These are phyloP conservation scores for Helianthus tuberosus DNA, from an alignment of 129 eudicot genomes.

Conservation along the genomic window DNA sequence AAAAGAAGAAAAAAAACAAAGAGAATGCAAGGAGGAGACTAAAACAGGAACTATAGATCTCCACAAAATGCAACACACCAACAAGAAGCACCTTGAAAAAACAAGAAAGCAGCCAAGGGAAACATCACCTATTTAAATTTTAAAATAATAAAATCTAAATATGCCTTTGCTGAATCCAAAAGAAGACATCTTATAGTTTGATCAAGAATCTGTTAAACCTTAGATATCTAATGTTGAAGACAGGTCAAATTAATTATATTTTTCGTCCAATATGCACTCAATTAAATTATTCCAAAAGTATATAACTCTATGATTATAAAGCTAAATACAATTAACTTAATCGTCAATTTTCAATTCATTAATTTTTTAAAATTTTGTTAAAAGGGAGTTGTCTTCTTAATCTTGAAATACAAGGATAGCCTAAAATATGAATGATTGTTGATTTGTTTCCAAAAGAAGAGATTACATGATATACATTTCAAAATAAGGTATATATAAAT, in stretches of 20 bases:
- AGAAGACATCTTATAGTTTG: neutral
- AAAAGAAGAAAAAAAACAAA: neutral
- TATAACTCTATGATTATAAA: neutral
- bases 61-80: neutral
- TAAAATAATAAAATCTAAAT: no score
- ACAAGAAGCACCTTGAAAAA: neutral
- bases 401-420: neutral
- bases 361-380: neutral
- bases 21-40: neutral
- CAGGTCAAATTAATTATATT: neutral
- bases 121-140: no score
- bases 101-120: neutral
- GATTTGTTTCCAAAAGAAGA: no score
- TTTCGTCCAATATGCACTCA: neutral
- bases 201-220: neutral
- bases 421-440: no score
- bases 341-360: neutral
- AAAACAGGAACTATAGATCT: neutral
- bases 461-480: no score
- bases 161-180: no score
- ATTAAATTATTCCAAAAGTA: neutral
- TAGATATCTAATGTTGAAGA: neutral
- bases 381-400: neutral
- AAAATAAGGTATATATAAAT: no score
- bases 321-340: neutral